Evolutionary conservation across 257 asterid species (phyloP).

Genomic region (Knoxia roxburghii): DNA sequence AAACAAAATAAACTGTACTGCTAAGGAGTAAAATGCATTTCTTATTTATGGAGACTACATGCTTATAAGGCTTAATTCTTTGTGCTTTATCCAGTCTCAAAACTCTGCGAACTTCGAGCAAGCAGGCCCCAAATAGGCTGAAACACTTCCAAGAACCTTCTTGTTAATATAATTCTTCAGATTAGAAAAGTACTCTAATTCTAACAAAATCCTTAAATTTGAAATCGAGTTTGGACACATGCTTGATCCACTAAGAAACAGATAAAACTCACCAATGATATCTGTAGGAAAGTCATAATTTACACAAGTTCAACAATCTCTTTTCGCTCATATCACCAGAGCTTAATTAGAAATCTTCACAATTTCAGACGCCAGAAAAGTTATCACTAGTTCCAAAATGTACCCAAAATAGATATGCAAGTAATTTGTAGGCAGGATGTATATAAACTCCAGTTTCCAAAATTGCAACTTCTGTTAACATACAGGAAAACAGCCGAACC

Average conservation of each 20-base stretch:
- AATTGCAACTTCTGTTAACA: not conserved
- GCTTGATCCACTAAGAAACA: not conserved
- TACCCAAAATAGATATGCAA: not conserved
- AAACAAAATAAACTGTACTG: not conserved
- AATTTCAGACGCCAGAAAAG: not conserved
- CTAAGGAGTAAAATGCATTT: not conserved
- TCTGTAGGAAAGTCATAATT: not conserved
- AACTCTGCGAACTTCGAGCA: not conserved
- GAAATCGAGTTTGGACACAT: not conserved
- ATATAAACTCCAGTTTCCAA: not conserved
- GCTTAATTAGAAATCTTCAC: not conserved
- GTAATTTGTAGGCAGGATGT: not conserved
- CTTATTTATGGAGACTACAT: not conserved
- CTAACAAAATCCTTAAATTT: not conserved
- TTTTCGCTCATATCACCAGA: not conserved
- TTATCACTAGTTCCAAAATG: not conserved
- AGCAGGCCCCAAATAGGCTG: not conserved
- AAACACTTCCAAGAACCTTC: not conserved
- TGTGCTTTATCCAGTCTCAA: not conserved
- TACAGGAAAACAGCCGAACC: not conserved
- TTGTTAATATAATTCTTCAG: not conserved
- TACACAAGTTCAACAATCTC: not conserved
- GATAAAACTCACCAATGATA: not conserved
- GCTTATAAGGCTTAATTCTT: not conserved
- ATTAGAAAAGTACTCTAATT: not conserved